Evolutionary conservation across 179 eudicot genomes (phyloP).

Genomic region (Spinacia oleracea): DNA sequence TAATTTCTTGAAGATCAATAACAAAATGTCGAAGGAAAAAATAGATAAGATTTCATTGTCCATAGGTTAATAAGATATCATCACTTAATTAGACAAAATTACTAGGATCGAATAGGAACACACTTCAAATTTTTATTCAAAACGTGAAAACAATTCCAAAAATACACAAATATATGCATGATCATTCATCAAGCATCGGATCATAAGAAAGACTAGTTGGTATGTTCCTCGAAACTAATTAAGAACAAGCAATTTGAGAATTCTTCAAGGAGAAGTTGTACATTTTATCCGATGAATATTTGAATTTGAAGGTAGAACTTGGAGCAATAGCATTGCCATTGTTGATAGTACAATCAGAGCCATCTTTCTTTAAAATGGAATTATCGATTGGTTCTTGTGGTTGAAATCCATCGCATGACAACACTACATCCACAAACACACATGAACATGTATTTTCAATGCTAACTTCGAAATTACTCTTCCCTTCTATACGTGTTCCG

Average conservation of each 20-base stretch:
- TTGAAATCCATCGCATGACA: constrained; percentile 8
- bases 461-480: neutral
- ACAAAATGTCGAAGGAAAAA: too few relatives aligned
- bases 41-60: too few relatives aligned
- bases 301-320: neutral
- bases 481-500: neutral
- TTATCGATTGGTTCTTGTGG: neutral
- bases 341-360: neutral
- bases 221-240: neutral
- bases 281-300: neutral
- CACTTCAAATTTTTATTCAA: too few relatives aligned
- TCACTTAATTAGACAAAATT: too few relatives aligned
- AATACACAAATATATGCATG: too few relatives aligned
- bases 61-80: too few relatives aligned
- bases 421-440: neutral
- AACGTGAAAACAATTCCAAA: too few relatives aligned
- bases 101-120: too few relatives aligned
- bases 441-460: neutral
- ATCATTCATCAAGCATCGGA: too few relatives aligned
- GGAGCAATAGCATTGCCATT: constrained; percentile 5
- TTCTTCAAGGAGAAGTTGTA: neutral
- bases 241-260: constrained; percentile 3
- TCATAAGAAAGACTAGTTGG: too few relatives aligned
- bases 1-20: too few relatives aligned
- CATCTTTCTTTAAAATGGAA: neutral